These are phyloP conservation scores for Syzygium aqueum DNA, from an alignment of 345 rosid species.

Conservation along the genomic window DNA sequence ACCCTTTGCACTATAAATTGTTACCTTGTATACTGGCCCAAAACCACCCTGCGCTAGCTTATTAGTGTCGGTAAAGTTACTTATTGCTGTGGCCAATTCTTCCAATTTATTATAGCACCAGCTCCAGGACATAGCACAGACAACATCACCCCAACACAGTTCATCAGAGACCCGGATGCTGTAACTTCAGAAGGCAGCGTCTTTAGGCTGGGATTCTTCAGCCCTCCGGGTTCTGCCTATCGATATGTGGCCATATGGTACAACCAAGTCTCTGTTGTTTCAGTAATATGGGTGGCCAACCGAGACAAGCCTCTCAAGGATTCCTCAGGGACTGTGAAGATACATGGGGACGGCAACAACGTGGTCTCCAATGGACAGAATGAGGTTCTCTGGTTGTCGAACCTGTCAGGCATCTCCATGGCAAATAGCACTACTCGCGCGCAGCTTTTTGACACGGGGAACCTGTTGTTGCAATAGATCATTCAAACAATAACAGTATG, in stretches of 20 bases:
- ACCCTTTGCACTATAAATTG: conserved; percentile 12
- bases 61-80: conserved; percentile 12
- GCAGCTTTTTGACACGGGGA: conserved; percentile 37
- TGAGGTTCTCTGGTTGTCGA: conserved; percentile 41
- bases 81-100: conserved; percentile 25
- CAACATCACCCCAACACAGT: conserved; percentile 16
- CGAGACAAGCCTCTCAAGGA: conserved; percentile 27
- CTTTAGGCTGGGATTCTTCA: conserved; percentile 50
- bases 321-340: conserved; percentile 35
- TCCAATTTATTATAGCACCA: conserved; percentile 23
- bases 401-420: background rate
- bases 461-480: conserved; percentile 26
- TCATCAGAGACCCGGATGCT: conserved; percentile 23
- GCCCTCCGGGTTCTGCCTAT: conserved; percentile 11
- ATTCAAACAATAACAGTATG: background rate
- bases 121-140: conserved; percentile 16
- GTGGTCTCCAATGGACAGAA: background rate
- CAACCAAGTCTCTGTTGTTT: conserved; percentile 5
- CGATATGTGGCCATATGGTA: conserved; percentile 49
- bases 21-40: conserved; percentile 16
- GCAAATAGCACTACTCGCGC: conserved; percentile 5
- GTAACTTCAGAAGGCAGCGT: conserved; percentile 13
- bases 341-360: conserved; percentile 38
- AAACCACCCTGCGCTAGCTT: conserved; percentile 18
- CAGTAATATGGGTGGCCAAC: conserved; percentile 53